Evolutionary conservation across 2,329 filamentous ascomycete genomes (phyloP).

Genomic region (Setomelanomma holmii): DNA sequence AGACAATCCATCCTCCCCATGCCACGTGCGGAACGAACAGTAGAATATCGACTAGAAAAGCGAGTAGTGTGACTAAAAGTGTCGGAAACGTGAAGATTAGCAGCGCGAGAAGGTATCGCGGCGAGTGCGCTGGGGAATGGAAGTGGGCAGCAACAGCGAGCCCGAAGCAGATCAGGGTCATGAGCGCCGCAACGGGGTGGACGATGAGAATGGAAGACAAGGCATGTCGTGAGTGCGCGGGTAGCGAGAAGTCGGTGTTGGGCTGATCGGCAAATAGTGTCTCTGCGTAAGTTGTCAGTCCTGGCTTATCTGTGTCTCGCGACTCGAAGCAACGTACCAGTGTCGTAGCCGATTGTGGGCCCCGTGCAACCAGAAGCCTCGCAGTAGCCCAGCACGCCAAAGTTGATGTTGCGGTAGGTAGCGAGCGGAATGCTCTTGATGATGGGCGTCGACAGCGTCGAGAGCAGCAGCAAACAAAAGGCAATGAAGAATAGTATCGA

Average conservation of each 20-base stretch:
- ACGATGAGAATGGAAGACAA: conserved; percentile 92
- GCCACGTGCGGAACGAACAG: conserved; percentile 92
- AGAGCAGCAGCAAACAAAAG: conserved; percentile 83
- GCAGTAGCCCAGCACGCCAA: conserved; percentile 94
- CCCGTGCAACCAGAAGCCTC: conserved; percentile 68
- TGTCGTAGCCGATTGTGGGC: conserved; percentile 84
- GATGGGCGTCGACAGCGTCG: conserved; percentile 89
- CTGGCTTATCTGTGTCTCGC: conserved; percentile 3
- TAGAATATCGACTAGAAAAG: conserved; percentile 91
- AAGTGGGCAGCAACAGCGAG: conserved; percentile 84
- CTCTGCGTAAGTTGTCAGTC: conserved; percentile 47
- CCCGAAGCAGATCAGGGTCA: conserved; percentile 84
- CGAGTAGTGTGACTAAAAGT: conserved; percentile 80
- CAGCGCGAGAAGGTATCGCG: conserved; percentile 82
- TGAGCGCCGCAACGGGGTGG: conserved; percentile 86
- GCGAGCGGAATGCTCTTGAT: conserved; percentile 85
- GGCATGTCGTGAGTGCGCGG: conserved; percentile 69
- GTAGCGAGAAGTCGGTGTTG: conserved; percentile 64
- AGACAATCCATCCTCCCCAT: conserved; percentile 93
- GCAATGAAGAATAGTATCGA: conserved; percentile 83
- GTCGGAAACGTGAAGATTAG: conserved; percentile 88
- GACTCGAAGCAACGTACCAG: conserved; percentile 64
- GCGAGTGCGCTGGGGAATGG: conserved; percentile 86
- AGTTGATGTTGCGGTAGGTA: conserved; percentile 75
- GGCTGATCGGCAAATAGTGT: conserved; percentile 55